Evolutionary conservation across 352 stramenopile genomes (phyloP).

Genomic region (Aphanomyces cochlioides): DNA sequence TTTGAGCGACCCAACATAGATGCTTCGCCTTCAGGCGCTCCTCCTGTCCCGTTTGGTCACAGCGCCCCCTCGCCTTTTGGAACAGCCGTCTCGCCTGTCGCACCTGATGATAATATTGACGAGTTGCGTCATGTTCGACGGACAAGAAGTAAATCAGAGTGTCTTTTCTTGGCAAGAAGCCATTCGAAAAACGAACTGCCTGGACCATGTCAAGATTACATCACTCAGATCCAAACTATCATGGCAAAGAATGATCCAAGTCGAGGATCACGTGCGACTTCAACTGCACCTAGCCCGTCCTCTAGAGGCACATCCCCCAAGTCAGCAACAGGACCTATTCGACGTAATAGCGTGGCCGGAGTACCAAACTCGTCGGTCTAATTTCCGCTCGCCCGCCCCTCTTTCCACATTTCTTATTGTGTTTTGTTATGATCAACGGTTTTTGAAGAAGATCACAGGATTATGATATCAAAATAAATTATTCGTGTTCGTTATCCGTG

Average conservation of each 20-base stretch:
- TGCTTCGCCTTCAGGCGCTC: not conserved
- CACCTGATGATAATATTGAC: not conserved
- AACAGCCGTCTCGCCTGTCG: not conserved
- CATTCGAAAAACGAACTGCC: slow-evolving; percentile 51
- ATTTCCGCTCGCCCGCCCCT: too few relatives aligned
- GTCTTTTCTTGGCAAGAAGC: slow-evolving; percentile 65
- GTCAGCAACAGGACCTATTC: not conserved
- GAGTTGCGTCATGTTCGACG: slow-evolving; percentile 37
- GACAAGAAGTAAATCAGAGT: slow-evolving; percentile 76
- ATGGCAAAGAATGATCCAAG: slow-evolving; percentile 54
- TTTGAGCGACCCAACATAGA: slow-evolving; percentile 6
- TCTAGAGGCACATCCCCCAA: not conserved
- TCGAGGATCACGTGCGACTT: slow-evolving; percentile 2
- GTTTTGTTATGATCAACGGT: too few relatives aligned
- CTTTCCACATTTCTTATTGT: too few relatives aligned
- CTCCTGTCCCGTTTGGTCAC: slow-evolving; percentile 18
- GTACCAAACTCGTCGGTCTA: not conserved
- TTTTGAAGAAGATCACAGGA: not conserved
- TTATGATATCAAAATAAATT: slow-evolving; percentile 8
- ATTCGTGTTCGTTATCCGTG: slow-evolving; percentile 13
- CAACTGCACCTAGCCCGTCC: slow-evolving; percentile 7
- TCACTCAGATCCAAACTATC: slow-evolving; percentile 81
- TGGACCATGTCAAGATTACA: slow-evolving; percentile 78
- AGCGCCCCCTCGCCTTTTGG: slow-evolving; percentile 2
- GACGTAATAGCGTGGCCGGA: slow-evolving; percentile 10